A percentile compares a stretch with the other conserved stretches of the same genome.
phyloP scores from a whole-genome alignment of 331 rosid genomes.

The Rosa hybrid region DNA sequence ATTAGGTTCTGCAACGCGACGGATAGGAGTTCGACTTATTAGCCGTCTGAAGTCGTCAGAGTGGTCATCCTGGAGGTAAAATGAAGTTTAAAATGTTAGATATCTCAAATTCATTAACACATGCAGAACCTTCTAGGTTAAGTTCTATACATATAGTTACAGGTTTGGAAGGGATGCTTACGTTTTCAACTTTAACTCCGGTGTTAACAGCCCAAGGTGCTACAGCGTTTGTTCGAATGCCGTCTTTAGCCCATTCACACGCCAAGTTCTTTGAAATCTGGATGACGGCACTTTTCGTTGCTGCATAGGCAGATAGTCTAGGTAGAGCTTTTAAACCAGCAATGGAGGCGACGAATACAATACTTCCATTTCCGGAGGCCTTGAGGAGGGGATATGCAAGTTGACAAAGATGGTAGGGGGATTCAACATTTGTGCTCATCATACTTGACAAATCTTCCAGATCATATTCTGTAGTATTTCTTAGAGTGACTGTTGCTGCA shows the following conservation, averaged over 20 bases:
- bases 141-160: not conserved
- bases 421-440: constrained; percentile 1
- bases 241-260: constrained; percentile 3
- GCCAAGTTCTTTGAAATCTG: constrained; percentile 5
- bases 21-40: not conserved
- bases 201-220: constrained; percentile 10
- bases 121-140: not conserved
- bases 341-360: not conserved
- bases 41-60: not conserved
- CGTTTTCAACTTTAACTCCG: not conserved
- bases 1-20: not conserved
- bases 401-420: not conserved
- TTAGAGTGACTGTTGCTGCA: not conserved
- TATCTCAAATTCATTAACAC: not conserved
- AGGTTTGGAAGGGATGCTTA: not conserved
- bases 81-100: not conserved
- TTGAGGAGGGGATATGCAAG: not conserved
- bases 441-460: not conserved
- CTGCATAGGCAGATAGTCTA: not conserved
- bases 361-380: not conserved
- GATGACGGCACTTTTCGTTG: not conserved
- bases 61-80: not conserved
- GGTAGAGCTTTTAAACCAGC: not conserved
- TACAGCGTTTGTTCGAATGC: not conserved
- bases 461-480: not conserved